Conservation (phyloP, 257 asterid genomes). For the Nicotiana tabacum region DNA sequence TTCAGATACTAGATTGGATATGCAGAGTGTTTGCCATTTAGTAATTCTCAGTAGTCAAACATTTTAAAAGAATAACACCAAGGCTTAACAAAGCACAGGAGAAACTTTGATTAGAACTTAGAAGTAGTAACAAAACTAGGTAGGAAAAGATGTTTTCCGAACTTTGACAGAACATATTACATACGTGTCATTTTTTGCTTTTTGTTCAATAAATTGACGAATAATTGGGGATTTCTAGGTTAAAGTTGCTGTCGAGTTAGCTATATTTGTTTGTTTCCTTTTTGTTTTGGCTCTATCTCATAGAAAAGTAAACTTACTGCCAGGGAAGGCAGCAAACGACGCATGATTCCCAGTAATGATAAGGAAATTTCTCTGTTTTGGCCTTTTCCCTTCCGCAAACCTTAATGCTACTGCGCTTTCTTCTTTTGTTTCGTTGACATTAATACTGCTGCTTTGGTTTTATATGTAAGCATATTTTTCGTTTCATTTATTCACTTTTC, state of each 20-base stretch:
- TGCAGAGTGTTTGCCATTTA: no score
- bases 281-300: not conserved
- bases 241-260: not conserved
- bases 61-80: not conserved
- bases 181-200: not conserved
- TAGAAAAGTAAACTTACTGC: not conserved
- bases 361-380: not conserved
- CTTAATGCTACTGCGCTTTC: not conserved
- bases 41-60: no score
- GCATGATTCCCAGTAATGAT: not conserved
- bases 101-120: not conserved
- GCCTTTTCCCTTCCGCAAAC: not conserved
- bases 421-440: not conserved
- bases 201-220: not conserved
- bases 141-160: not conserved
- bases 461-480: no score
- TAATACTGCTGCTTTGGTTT: no score
- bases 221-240: not conserved
- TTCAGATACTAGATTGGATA: no score
- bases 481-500: no score
- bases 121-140: not conserved
- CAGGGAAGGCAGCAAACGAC: not conserved
- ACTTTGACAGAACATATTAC: not conserved
- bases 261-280: not conserved
- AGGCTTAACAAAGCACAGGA: not conserved